Conservation (phyloP, 1,284 basidiomycete species). For the Leccinum solheimii region DNA sequence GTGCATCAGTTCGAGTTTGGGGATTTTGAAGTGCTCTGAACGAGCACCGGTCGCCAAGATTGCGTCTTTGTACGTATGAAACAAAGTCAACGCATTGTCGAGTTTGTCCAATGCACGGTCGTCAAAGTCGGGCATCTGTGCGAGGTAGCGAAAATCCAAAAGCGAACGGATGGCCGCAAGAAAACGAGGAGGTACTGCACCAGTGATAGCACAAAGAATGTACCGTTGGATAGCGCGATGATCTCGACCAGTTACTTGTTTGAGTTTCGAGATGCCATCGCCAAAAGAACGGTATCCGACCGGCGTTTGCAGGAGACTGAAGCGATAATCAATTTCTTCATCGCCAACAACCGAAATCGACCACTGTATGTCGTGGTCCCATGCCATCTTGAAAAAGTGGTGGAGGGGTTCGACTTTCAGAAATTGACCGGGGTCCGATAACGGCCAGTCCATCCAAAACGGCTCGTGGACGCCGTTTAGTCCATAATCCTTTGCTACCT, state of each 20-base stretch:
- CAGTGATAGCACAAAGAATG: background rate
- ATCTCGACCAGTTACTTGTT: background rate
- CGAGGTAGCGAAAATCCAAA: background rate
- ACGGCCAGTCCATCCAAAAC: background rate
- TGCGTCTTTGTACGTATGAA: constrained; percentile 2
- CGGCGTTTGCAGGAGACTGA: background rate
- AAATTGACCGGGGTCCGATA: background rate
- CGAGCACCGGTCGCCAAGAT: background rate
- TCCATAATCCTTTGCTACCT: background rate
- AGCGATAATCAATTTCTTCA: background rate
- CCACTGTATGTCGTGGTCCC: constrained; percentile 1
- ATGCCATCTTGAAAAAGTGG: background rate
- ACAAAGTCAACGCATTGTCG: background rate
- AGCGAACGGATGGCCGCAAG: background rate
- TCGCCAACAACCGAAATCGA: background rate
- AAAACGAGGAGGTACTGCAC: background rate
- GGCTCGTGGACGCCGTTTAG: background rate
- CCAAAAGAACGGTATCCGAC: background rate
- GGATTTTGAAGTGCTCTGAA: background rate
- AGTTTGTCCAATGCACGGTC: background rate
- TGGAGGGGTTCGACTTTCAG: background rate
- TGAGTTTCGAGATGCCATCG: background rate
- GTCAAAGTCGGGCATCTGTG: background rate
- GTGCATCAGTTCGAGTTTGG: constrained; percentile 3
- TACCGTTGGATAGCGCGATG: background rate